Conservation (phyloP, 2,329 filamentous ascomycete species). For the Aspergillus sp. region DNA sequence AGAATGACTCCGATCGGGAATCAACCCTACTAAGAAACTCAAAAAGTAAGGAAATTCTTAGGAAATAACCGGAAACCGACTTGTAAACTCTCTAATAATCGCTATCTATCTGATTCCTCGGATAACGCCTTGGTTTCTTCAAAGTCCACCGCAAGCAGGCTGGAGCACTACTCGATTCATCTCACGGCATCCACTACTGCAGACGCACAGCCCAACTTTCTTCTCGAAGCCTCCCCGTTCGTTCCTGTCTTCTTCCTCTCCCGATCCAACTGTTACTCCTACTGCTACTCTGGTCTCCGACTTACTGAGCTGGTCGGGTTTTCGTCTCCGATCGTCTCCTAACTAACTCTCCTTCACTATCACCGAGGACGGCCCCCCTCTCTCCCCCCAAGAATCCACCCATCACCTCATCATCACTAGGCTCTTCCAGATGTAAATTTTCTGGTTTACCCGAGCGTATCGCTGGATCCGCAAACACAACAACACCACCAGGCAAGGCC, state of each 20-base stretch:
- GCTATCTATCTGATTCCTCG: not conserved
- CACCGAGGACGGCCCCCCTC: no score
- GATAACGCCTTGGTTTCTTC: not conserved
- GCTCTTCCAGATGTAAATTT: not conserved
- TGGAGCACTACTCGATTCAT: constrained; percentile 6
- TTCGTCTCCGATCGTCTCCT: not conserved
- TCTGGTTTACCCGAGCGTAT: constrained; percentile 9
- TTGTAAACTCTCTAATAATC: no score
- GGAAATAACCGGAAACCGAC: no score
- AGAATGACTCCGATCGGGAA: not conserved
- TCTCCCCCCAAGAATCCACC: no score
- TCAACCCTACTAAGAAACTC: not conserved
- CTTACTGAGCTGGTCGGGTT: not conserved
- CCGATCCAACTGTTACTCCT: not conserved
- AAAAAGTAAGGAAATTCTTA: no score
- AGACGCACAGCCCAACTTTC: constrained; percentile 25
- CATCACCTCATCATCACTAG: no score
- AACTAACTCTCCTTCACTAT: no score
- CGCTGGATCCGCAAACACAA: constrained; percentile 1
- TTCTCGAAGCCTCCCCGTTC: constrained; percentile 25
- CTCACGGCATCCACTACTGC: constrained; percentile 17
- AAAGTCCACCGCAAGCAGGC: not conserved
- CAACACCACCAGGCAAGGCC: not conserved
- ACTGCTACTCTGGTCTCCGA: constrained; percentile 4
- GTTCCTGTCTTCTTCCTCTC: not conserved